These are phyloP conservation scores for Vitis labrusca DNA, from an alignment of 164 flowering plant genomes.

Conservation along the genomic window DNA sequence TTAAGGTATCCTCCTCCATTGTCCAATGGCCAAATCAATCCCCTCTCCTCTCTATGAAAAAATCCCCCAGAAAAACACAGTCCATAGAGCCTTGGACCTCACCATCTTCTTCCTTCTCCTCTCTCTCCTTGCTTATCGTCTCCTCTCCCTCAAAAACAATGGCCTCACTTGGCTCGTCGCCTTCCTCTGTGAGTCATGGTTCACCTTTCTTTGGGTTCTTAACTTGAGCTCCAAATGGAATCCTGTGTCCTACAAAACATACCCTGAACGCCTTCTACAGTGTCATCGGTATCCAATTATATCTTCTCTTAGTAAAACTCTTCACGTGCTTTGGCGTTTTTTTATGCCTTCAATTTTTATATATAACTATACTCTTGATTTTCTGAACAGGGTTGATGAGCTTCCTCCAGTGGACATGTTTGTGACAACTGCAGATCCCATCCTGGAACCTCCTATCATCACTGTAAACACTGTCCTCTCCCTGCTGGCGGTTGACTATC, in stretches of 20 bases:
- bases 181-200: conserved; percentile 51
- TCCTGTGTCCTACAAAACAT: conserved; percentile 30
- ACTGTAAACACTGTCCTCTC: conserved; percentile 67
- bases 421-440: conserved; percentile 70
- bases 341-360: background rate
- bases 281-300: conserved; percentile 19
- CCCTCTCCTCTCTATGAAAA: conserved; percentile 33
- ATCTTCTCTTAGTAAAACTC: too few species aligned
- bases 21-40: conserved; percentile 15
- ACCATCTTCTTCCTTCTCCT: conserved; percentile 39
- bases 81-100: conserved; percentile 25
- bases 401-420: conserved; percentile 68
- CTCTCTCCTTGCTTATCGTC: conserved; percentile 48
- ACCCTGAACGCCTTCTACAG: conserved; percentile 38
- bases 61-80: conserved; percentile 16
- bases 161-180: conserved; percentile 47
- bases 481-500: conserved; percentile 62
- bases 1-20: background rate
- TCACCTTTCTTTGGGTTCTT: conserved; percentile 48
- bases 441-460: conserved; percentile 59
- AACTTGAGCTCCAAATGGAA: conserved; percentile 40
- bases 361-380: background rate
- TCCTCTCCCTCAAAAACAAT: conserved; percentile 20
- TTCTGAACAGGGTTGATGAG: conserved; percentile 22
- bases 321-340: too few species aligned